These are phyloP conservation scores for Chlamydomonas schloesseri DNA, from an alignment of 139 green algal species.

Conservation along the genomic window DNA sequence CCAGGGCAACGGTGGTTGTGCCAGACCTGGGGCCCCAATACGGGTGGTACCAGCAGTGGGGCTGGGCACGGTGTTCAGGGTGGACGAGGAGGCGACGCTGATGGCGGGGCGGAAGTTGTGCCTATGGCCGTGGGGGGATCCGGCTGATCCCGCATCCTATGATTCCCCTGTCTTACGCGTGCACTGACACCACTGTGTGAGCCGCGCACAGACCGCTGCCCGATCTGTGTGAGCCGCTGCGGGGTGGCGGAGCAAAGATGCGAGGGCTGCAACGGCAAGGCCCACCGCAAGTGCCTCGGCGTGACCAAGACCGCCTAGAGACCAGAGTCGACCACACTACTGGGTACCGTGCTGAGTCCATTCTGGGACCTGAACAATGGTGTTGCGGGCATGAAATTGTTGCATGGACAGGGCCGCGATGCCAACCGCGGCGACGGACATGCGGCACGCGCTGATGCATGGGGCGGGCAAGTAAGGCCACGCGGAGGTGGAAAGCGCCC, in stretches of 20 bases:
- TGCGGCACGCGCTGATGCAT: no score
- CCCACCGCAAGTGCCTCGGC: background rate
- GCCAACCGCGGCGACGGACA: no score
- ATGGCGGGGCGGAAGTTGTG: background rate
- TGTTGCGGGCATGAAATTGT: no score
- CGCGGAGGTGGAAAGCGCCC: no score
- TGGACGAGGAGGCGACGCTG: background rate
- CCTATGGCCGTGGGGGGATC: background rate
- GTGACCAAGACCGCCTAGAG: background rate
- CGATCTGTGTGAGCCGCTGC: background rate
- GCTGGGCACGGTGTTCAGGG: background rate
- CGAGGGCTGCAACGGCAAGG: background rate
- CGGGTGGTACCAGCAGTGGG: background rate
- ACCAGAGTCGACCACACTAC: no score
- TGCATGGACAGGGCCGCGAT: no score
- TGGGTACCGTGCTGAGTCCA: no score
- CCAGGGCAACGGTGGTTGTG: slow-evolving; percentile 25
- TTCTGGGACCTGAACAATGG: no score
- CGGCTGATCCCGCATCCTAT: background rate
- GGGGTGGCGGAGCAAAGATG: background rate
- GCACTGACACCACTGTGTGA: background rate
- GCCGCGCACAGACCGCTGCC: no score
- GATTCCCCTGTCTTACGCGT: background rate
- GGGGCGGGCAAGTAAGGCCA: no score
- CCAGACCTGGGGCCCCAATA: slow-evolving; percentile 2